Base-by-base conservation (phyloP, 805 yeast genomes). In the Candida chauliodis region DNA sequence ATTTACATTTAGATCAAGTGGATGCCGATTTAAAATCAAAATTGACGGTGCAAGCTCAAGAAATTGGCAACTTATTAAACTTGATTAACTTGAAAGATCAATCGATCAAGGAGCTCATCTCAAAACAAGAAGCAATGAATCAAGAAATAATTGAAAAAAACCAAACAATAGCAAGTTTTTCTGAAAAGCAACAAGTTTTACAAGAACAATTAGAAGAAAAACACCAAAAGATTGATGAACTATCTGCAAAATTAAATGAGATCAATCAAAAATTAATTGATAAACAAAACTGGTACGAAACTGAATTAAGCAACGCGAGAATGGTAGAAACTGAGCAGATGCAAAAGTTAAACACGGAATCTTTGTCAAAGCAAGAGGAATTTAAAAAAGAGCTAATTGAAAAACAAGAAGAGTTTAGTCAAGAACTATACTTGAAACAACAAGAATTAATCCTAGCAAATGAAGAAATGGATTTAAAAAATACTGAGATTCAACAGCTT, bases 71-170 rank as follows among this genome's bases (percentile, higher is more conserved):
- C 13, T 37, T 38, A 26, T 14, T 15, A 20, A 8, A 26, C 8
- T 35, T 35, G 29, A 10, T 35, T 16, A 26, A 9, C 6, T 4
- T 35, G 2, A 35, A 35, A 16, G 38, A 35, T 19, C n/a, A 22
- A 15, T 21, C 10, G 10, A 21, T 21, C 10, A 21, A 21, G 16
- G 8, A 27, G 16, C 16, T 10, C 7, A 15, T 7, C 19, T 5
- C 13, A n/a, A 5, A 10, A 15, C 8, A 16, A 27, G 8, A 16
- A 15, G 18, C 13, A 14, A 5, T 27, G 5, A 4, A 27, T 7
- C 30, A 15, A 16, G 8, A 6, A 15, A 13, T 5, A 27, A 10
- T 26, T 14, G 16, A 11, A 7, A 26, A 11, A 21, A 10, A 21
- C 10, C 9, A 21, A 21, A 21, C n/a, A n/a, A n/a, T n/a, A n/a